Evolutionary conservation across 306 rosid genomes (phyloP), one percentile per base, ranked within the genome.

Genomic region (Vicia sativa): DNA sequence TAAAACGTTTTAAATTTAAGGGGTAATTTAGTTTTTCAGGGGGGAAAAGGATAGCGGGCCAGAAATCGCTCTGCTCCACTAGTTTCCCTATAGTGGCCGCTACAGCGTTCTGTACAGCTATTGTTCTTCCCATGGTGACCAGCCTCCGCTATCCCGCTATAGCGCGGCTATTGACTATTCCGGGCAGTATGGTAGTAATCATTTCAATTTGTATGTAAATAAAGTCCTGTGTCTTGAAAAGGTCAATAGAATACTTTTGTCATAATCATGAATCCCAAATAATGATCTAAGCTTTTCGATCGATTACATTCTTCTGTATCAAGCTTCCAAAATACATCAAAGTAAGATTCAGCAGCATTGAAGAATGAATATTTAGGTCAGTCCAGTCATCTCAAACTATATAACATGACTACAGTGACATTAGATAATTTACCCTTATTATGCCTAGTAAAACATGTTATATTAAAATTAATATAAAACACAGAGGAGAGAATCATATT

Each of bases 391-490:
- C 28, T 18, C 25, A 59, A 39, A 57, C 13, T 25, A 43, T 35
- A 31, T 14, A 12, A 49, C 12, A 44, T 5, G 64, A 31, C 11
- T 46, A 48, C 19, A 45, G 46, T 1, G 10, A 39, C 26, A 49
- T 16, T 12, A 18, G 69, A 19, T 31, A 29, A 55, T 19, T 68
- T 38, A 5, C 65, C 23, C 49, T 45, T 39, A 52, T 74, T 23
- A 15, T 19, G 62, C 48, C 34, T 29, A n/a, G 38, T 46, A 53
- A 61, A 67, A 68, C 12, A 9, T 28, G 41, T 46, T n/a, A 21
- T 39, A 25, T 15, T 67, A 49, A 29, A 68, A 64, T 75, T 68
- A 44, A 74, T 42, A 18, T 16, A 43, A 44, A 73, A 65, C 11
- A 0, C 19, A 19, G 64, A 61, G 0, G 9, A n/a, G 63, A 67